phyloP scores from a whole-genome alignment of 176 grass and related monocot species.

The barley (Hordeum vulgare) region DNA sequence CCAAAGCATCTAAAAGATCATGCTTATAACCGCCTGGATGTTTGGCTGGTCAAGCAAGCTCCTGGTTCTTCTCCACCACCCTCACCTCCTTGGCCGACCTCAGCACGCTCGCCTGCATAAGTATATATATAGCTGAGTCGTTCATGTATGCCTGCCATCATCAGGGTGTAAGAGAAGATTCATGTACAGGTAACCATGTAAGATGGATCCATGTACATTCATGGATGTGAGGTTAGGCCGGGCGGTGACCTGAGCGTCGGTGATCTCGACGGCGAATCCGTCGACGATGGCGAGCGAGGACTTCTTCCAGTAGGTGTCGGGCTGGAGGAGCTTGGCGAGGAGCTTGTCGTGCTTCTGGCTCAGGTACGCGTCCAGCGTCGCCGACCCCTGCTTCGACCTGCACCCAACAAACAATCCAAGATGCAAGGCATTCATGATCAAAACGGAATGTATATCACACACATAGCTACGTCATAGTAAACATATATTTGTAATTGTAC shows the following conservation, averaged over 20 bases:
- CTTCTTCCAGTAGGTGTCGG: conserved; percentile 66
- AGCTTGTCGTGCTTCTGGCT: conserved; percentile 86
- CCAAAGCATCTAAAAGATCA: conserved; percentile 32
- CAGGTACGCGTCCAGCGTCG: conserved; percentile 74
- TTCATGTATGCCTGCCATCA: neutral
- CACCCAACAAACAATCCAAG: neutral
- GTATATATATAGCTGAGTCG: no score
- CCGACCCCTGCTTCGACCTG: conserved; percentile 75
- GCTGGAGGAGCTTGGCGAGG: conserved; percentile 55
- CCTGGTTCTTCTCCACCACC: conserved; percentile 99
- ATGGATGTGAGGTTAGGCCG: neutral
- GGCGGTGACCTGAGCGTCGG: conserved; percentile 49
- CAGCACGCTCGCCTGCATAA: conserved; percentile 52
- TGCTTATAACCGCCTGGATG: neutral
- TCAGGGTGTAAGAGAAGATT: neutral
- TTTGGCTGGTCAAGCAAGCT: conserved; percentile 54
- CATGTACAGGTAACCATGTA: neutral
- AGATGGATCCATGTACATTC: neutral
- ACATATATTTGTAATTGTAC: no score
- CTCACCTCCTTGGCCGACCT: conserved; percentile 78
- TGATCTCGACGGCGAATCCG: conserved; percentile 90
- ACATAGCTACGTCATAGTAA: no score
- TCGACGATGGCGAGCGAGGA: conserved; percentile 92
- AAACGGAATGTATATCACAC: neutral
- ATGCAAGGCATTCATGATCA: neutral